Percentiles rank a stretch among this genome's conserved stretches.
These are phyloP conservation scores for Orychophragmus violaceus DNA, from an alignment of 345 rosid genomes.

Conservation along the genomic window DNA sequence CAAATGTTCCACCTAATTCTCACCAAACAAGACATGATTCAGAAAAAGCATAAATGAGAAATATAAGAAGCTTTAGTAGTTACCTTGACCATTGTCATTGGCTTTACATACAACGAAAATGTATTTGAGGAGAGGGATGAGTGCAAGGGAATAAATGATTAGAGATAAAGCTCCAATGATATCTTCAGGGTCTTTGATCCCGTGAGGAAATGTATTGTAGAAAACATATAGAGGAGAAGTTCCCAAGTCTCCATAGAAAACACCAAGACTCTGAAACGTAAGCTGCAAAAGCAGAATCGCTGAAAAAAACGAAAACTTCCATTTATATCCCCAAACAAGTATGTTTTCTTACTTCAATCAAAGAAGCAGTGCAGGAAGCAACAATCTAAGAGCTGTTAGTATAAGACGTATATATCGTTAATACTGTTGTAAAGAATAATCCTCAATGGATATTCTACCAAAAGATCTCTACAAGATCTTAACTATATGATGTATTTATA, in stretches of 20 bases:
- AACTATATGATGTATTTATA: too few relatives aligned
- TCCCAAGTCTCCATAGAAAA: constrained; percentile 70
- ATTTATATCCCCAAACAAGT: neutral
- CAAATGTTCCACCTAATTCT: constrained; percentile 92
- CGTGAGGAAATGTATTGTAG: constrained; percentile 60
- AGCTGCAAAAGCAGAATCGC: constrained; percentile 49
- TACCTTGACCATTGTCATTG: constrained; percentile 72
- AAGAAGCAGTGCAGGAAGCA: too few relatives aligned
- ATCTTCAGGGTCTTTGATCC: constrained; percentile 52
- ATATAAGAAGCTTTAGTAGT: neutral
- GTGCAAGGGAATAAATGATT: constrained; percentile 57
- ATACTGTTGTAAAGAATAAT: too few relatives aligned
- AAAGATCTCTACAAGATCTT: too few relatives aligned
- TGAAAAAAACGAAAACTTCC: constrained; percentile 21
- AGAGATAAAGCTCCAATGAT: constrained; percentile 59
- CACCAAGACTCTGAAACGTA: constrained; percentile 70
- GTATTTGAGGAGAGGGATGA: too few relatives aligned
- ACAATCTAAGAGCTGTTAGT: too few relatives aligned
- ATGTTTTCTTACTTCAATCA: too few relatives aligned
- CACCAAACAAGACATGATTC: constrained; percentile 11
- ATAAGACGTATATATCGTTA: too few relatives aligned
- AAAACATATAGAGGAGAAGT: constrained; percentile 70
- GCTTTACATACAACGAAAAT: constrained; percentile 69
- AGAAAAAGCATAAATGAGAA: neutral
- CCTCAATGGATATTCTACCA: too few relatives aligned